Conservation (phyloP, 2,329 filamentous ascomycete genomes). For the Dissoconium aciculare region DNA sequence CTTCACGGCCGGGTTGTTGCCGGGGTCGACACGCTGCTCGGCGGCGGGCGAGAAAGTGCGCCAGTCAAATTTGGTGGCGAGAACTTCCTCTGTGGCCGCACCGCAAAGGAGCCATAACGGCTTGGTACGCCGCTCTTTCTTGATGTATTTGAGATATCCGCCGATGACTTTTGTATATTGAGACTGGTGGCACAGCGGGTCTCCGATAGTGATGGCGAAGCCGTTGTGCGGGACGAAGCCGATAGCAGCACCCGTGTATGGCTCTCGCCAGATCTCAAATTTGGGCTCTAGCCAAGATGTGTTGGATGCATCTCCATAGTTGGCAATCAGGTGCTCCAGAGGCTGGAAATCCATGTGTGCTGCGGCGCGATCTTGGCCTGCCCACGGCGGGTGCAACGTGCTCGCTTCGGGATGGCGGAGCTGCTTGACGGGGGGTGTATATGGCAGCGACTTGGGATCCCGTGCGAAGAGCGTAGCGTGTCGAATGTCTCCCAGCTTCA, state of each 20-base stretch:
- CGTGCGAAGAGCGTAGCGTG: slow-evolving; percentile 76
- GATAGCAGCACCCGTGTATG: slow-evolving; percentile 63
- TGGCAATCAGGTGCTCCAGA: slow-evolving; percentile 77
- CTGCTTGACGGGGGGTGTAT: slow-evolving; percentile 43
- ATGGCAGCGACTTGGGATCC: slow-evolving; percentile 74
- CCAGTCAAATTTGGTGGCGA: slow-evolving; percentile 71
- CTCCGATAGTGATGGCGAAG: slow-evolving; percentile 71
- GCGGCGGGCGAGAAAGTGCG: slow-evolving; percentile 76
- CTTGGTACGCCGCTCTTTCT: slow-evolving; percentile 54
- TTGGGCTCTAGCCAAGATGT: slow-evolving; percentile 86
- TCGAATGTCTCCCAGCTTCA: slow-evolving; percentile 78
- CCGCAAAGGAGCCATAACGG: slow-evolving; percentile 86
- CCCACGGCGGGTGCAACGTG: slow-evolving; percentile 57
- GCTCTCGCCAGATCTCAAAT: slow-evolving; percentile 76
- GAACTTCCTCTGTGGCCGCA: slow-evolving; percentile 58
- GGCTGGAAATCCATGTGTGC: slow-evolving; percentile 48
- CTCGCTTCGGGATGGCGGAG: slow-evolving; percentile 81
- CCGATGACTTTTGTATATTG: slow-evolving; percentile 63
- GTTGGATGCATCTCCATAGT: slow-evolving; percentile 88
- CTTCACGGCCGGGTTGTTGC: slow-evolving; percentile 50
- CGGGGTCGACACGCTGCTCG: slow-evolving; percentile 71
- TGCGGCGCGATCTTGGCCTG: slow-evolving; percentile 33
- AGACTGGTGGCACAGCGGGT: slow-evolving; percentile 66
- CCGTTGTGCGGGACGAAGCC: slow-evolving; percentile 66
- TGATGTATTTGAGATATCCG: slow-evolving; percentile 61